Evolutionary conservation across 306 rosid genomes (phyloP), one percentile per base, ranked within the genome.

Genomic region (Rubus idaeus): DNA sequence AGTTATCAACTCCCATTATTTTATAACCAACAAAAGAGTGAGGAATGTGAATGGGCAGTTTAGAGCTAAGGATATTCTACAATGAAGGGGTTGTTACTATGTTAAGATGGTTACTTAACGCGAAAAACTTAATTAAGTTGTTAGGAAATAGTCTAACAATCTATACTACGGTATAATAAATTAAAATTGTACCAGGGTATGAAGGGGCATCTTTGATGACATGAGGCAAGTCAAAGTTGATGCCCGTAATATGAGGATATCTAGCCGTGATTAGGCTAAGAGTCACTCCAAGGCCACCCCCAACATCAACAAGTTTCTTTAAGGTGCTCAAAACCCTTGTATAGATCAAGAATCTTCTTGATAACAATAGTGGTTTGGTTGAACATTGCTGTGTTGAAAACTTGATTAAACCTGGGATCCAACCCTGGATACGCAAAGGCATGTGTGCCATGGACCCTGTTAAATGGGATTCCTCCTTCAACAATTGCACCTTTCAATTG

Each of bases 221-320:
- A 75, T 76, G 93, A 73, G 90, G 81, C 70, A 83, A 52, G 60
- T 83, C 85, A 5, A 76, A 86, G 21, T 86, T 83, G 62, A 79
- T 71, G 60, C 88, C 90, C 68, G 86, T 72, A 2, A 89, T 80
- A 40, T 81, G 79, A 60, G 87, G 87, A 78, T 89, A 83, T 64
- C 75, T 83, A 21, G 93, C 80, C 52, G 87, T 87, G 73, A 91
- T 88, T 46, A 83, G 11, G 58, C 63, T 84, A 26, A 88, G 82
- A 20, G 61, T 81, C 8, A 77, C 75, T 41, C 92, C 96, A 13
- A 87, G 70, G 40, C 91, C 89, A 41, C 91, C 91, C 21, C 96
- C 92, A 72, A 90, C 88, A 76, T 91, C 94, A 39, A 89, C 91
- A 8, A 89, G 77, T 68, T 41, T 84, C 14, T 76, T n/a, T 78